Conservation (phyloP, 805 yeast species). For the Kazachstania psychrophila region DNA sequence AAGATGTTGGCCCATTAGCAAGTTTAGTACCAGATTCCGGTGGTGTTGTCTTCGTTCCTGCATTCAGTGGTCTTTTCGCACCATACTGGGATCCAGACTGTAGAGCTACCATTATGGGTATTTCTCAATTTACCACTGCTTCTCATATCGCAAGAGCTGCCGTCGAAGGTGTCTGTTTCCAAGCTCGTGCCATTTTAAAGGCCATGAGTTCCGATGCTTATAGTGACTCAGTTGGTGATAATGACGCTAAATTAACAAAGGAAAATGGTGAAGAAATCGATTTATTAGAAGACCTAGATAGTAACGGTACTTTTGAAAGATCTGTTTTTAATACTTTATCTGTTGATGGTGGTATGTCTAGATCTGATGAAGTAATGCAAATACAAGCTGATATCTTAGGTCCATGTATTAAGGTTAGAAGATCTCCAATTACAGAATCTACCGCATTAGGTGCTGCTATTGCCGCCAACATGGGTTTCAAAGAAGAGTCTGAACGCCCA, state of each 20-base stretch:
- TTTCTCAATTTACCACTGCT: constrained; percentile 86
- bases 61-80: constrained; percentile 87
- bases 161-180: constrained; percentile 89
- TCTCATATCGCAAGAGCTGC: constrained; percentile 92
- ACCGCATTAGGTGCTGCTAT: constrained; percentile 95
- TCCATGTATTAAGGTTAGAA: constrained; percentile 68
- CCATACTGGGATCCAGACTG: constrained; percentile 95
- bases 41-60: constrained; percentile 92
- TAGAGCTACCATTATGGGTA: constrained; percentile 85
- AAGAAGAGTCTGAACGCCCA: constrained; percentile 43
- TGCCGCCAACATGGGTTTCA: constrained; percentile 70
- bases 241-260: not conserved
- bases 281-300: constrained; percentile 6
- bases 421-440: constrained; percentile 80
- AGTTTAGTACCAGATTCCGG: constrained; percentile 72
- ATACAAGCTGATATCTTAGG: constrained; percentile 90
- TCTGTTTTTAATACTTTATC: constrained; percentile 48
- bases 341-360: constrained; percentile 94
- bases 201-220: constrained; percentile 87
- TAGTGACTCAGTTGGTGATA: constrained; percentile 19
- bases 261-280: constrained; percentile 6
- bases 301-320: constrained; percentile 32
- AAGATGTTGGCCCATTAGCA: constrained; percentile 86
- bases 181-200: constrained; percentile 79
- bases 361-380: constrained; percentile 84